phyloP scores from a whole-genome alignment of 305 asterid genomes.

The Solanum hybrid region DNA sequence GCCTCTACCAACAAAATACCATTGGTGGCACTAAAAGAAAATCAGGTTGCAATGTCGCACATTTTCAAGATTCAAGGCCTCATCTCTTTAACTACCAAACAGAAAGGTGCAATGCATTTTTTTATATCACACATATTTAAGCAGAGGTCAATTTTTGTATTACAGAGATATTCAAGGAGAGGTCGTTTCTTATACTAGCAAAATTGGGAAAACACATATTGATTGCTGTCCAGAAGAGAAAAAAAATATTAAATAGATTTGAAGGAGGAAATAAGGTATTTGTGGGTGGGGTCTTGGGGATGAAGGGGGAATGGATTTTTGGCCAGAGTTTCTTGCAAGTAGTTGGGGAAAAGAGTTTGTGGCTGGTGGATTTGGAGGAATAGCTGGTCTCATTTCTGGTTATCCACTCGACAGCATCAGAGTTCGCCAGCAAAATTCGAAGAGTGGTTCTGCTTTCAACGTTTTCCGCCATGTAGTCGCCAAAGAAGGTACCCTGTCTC shows the following conservation, averaged over 20 bases:
- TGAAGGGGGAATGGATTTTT: conserved; percentile 50
- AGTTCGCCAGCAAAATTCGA: conserved; percentile 60
- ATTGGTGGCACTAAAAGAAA: neutral
- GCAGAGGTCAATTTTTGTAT: neutral
- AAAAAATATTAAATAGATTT: neutral
- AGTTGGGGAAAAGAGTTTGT: conserved; percentile 73
- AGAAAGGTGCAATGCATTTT: neutral
- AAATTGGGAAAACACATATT: neutral
- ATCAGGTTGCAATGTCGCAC: neutral
- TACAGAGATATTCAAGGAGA: neutral
- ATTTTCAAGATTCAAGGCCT: neutral
- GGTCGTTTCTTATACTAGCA: neutral
- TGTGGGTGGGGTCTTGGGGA: neutral
- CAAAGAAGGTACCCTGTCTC: conserved; percentile 50
- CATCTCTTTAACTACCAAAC: neutral
- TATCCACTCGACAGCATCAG: conserved; percentile 76
- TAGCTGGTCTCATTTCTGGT: conserved; percentile 62
- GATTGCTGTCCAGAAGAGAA: neutral
- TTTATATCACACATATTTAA: neutral
- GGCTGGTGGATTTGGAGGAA: conserved; percentile 81
- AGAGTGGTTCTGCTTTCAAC: conserved; percentile 38
- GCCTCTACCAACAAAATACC: neutral
- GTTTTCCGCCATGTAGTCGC: conserved; percentile 44
- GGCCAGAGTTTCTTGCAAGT: conserved; percentile 57
- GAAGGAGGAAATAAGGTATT: neutral